phyloP scores from a whole-genome alignment of 495 filamentous ascomycete species.

The Hyaloscypha hepaticicola region DNA sequence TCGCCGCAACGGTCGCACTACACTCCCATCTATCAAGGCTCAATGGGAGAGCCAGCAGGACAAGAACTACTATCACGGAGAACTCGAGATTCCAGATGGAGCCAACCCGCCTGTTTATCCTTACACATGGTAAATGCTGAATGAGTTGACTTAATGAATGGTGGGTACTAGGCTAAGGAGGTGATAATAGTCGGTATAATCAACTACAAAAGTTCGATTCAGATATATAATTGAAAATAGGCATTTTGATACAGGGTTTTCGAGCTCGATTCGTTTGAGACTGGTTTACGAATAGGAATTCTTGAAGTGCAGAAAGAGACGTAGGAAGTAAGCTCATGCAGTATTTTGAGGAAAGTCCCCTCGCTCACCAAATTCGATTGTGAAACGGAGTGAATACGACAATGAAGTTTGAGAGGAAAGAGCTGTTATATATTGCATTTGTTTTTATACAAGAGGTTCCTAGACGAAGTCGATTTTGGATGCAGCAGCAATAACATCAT shows the following conservation, averaged over 20 bases:
- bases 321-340: no score
- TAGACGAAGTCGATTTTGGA: no score
- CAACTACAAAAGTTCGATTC: conserved; percentile 5
- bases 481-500: no score
- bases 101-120: conserved; percentile 38
- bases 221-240: conserved; percentile 12
- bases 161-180: neutral
- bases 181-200: neutral
- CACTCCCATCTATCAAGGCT: conserved; percentile 40
- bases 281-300: no score
- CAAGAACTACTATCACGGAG: conserved; percentile 41
- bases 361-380: no score
- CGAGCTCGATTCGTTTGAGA: neutral
- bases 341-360: no score
- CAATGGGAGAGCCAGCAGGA: conserved; percentile 37
- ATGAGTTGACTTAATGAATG: no score
- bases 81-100: conserved; percentile 44
- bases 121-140: conserved; percentile 14
- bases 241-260: neutral
- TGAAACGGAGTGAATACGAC: no score
- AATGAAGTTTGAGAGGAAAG: no score
- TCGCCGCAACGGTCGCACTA: conserved; percentile 38
- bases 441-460: no score
- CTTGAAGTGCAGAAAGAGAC: no score
- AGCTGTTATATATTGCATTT: no score